These are phyloP conservation scores for Chrysopogon serrulatus DNA, from an alignment of 176 grass and related monocot species.

Conservation along the genomic window DNA sequence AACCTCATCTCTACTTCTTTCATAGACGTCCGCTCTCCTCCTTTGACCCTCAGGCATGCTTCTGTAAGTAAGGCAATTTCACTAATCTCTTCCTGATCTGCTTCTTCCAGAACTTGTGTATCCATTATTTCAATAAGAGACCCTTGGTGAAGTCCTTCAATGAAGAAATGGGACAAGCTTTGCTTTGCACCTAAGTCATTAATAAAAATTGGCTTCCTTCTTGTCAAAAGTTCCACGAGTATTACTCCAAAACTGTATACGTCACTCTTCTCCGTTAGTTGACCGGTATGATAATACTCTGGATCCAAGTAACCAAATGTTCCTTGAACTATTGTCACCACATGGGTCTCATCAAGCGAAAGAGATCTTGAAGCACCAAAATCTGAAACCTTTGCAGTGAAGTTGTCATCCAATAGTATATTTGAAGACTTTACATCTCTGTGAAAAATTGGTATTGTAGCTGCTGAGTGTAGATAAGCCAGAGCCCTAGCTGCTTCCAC, in stretches of 20 bases:
- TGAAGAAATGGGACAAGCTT: slow-evolving; percentile 35
- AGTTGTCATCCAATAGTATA: slow-evolving; percentile 34
- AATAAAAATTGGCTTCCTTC: slow-evolving; percentile 45
- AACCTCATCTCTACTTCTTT: slow-evolving; percentile 57
- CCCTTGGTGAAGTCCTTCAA: background rate
- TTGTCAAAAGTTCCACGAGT: slow-evolving; percentile 32
- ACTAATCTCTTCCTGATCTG: slow-evolving; percentile 10
- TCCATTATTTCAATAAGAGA: slow-evolving; percentile 17
- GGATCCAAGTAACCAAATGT: slow-evolving; percentile 53
- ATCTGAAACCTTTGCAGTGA: slow-evolving; percentile 36
- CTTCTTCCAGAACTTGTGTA: slow-evolving; percentile 24
- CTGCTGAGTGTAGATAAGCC: slow-evolving; percentile 46
- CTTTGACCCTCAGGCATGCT: slow-evolving; percentile 33
- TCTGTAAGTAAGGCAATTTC: slow-evolving; percentile 13
- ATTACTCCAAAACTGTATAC: slow-evolving; percentile 67
- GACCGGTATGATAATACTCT: slow-evolving; percentile 40
- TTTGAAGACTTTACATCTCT: slow-evolving; percentile 54
- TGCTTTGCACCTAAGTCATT: slow-evolving; percentile 15
- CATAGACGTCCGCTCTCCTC: slow-evolving; percentile 29
- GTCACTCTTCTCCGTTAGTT: slow-evolving; percentile 49
- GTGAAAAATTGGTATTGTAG: slow-evolving; percentile 47
- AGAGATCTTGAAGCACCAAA: slow-evolving; percentile 56
- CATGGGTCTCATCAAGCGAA: slow-evolving; percentile 43
- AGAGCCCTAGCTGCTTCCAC: slow-evolving; percentile 26
- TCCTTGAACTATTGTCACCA: slow-evolving; percentile 54